phyloP scores from a whole-genome alignment of 2,329 filamentous ascomycete genomes.

The Colletotrichum plurivorum region DNA sequence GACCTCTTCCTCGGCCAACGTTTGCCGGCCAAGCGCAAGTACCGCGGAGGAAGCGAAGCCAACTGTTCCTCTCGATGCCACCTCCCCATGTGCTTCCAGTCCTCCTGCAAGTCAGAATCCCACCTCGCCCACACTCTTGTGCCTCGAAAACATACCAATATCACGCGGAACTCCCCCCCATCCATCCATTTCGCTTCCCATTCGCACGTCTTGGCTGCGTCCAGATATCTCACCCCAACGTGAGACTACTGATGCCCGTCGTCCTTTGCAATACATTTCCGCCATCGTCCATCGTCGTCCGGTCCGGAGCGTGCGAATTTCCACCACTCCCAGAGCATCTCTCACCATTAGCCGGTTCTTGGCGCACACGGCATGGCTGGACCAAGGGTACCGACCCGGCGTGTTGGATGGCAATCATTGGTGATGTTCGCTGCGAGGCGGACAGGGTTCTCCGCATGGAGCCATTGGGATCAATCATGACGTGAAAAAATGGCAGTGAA shows the following conservation, averaged over 20 bases:
- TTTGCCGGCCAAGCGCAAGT: not conserved
- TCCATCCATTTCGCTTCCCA: constrained; percentile 5
- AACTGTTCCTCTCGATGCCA: not conserved
- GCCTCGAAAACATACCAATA: rapidly evolving
- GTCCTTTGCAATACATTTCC: not conserved
- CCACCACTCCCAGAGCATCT: constrained; percentile 21
- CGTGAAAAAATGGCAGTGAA: not conserved
- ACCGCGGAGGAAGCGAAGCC: not conserved
- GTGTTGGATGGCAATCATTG: constrained; percentile 16
- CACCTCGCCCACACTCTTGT: too few relatives aligned
- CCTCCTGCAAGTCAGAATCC: too few relatives aligned
- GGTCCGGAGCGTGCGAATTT: constrained; percentile 19
- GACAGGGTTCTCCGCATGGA: constrained; percentile 36
- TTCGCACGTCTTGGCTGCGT: constrained; percentile 18
- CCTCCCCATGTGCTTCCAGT: not conserved
- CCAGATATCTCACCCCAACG: not conserved
- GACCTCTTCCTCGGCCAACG: not conserved
- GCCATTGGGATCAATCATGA: constrained; percentile 1
- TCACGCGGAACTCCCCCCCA: not conserved
- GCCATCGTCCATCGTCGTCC: not conserved
- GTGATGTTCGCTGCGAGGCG: not conserved
- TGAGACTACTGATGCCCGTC: too few relatives aligned
- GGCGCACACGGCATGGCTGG: constrained; percentile 6
- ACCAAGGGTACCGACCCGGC: constrained; percentile 20
- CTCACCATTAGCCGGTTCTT: constrained; percentile 23